Evolutionary conservation across 805 yeast species (phyloP), one percentile per base, ranked within the genome.

Genomic region (Zygosaccharomyces pseudorouxii): DNA sequence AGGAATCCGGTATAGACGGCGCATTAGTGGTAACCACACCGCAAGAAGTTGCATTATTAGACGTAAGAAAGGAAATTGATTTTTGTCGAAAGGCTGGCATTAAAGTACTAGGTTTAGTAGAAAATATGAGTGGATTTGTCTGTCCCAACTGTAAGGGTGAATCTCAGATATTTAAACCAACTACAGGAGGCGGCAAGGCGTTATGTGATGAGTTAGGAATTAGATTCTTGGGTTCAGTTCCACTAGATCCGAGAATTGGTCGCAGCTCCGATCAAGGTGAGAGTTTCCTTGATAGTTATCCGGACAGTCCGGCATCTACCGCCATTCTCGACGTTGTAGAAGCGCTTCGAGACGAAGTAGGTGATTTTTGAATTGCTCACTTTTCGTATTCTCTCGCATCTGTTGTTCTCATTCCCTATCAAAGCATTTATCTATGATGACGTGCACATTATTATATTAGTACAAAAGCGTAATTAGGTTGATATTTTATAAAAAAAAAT

Each of bases 91-190:
- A 93, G 66, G 98, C 98, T 1, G 83, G 82, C 2, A 89, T 93
- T 52, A 83, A 77, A 51, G 78, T 93, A 3, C 67, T 93, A 38
- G 99, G 99, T 0, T 68, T 93, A 11, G 97, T 93, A 16, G 99
- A 93, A 65, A 93, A 93, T 66, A 93, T 93, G 99, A 81, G 96
- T 7, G 99, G 99, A 2, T 93, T 93, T 70, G 98, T 93, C 12
- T 93, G 99, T 65, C 99, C 99, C 3, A 81, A 75, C 60, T 93
- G 99, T 69, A 80, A 86, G 53, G 93, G 93, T 7, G 87, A 90
- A 68, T 86, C 96, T 0, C 81, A 83, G 60, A 90, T 93, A 4
- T 93, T 93, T 69, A 83, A 84, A 52, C 88, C 99, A 12, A 93
- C 99, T 1, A 93, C 99, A 0, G 99, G 99, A 12, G 99, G 99